phyloP scores from a whole-genome alignment of 164 flowering plant genomes.

The Tetracentron sinense region DNA sequence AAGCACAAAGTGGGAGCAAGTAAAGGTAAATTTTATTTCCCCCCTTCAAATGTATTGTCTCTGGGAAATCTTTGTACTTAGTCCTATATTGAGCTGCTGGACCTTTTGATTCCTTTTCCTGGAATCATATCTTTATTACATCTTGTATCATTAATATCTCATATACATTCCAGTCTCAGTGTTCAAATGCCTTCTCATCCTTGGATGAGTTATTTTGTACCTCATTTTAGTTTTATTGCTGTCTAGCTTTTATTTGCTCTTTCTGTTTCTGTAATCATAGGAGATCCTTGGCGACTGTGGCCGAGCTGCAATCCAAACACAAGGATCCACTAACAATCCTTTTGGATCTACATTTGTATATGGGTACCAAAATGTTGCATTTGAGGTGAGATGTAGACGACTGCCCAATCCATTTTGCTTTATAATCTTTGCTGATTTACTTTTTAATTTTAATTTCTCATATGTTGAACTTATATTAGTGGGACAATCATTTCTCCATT shows the following conservation, averaged over 20 bases:
- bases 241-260: not conserved
- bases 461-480: not conserved
- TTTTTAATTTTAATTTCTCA: not conserved
- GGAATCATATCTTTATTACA: too few relatives aligned
- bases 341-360: slow-evolving; percentile 96
- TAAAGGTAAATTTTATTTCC: slow-evolving; percentile 52
- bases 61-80: too few relatives aligned
- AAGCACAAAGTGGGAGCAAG: slow-evolving; percentile 94
- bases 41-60: too few relatives aligned
- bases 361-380: slow-evolving; percentile 90
- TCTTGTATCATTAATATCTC: too few relatives aligned
- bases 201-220: too few relatives aligned
- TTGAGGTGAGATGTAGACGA: slow-evolving; percentile 60
- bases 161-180: too few relatives aligned
- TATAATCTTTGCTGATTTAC: too few relatives aligned
- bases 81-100: too few relatives aligned
- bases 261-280: slow-evolving; percentile 26
- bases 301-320: slow-evolving; percentile 91
- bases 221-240: too few relatives aligned
- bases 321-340: slow-evolving; percentile 89
- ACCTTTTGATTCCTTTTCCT: too few relatives aligned
- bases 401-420: not conserved
- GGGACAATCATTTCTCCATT: not conserved
- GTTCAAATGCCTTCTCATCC: too few relatives aligned
- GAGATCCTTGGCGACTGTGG: slow-evolving; percentile 96